A percentile compares a stretch with the other conserved stretches of the same genome.
These are phyloP conservation scores for Rhynchospora pubera DNA, from an alignment of 176 grass and related monocot genomes.

Conservation along the genomic window DNA sequence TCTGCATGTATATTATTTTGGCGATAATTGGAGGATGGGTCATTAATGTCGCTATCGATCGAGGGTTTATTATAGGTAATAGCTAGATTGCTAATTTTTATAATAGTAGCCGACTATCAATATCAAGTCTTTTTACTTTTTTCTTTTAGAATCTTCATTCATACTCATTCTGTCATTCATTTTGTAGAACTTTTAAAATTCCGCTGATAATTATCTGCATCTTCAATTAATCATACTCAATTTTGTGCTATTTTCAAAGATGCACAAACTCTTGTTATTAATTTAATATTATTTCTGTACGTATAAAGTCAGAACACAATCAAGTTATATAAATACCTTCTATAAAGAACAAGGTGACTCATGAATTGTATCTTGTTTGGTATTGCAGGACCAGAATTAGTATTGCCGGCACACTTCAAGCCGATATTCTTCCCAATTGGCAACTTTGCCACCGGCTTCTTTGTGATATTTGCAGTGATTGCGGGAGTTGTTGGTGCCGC, in stretches of 20 bases:
- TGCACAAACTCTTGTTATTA: not conserved
- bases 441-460: conserved; percentile 86
- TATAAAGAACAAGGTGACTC: not conserved
- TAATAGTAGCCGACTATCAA: not conserved
- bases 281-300: not conserved
- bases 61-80: conserved; percentile 85
- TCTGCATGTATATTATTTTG: conserved; percentile 72
- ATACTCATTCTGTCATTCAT: not conserved
- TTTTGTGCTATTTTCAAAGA: not conserved
- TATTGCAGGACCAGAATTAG: conserved; percentile 42
- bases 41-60: conserved; percentile 46
- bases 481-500: conserved; percentile 55
- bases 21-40: conserved; percentile 73
- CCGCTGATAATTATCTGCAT: not conserved
- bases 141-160: not conserved
- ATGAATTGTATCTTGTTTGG: not conserved
- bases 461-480: conserved; percentile 68
- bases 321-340: no score
- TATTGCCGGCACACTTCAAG: conserved; percentile 71
- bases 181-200: not conserved
- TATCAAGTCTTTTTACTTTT: not conserved
- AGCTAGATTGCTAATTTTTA: not conserved
- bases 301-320: no score
- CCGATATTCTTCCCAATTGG: conserved; percentile 84
- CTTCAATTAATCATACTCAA: not conserved